phyloP scores from a whole-genome alignment of 2,329 filamentous ascomycete genomes.

The Aspergillus sergii region DNA sequence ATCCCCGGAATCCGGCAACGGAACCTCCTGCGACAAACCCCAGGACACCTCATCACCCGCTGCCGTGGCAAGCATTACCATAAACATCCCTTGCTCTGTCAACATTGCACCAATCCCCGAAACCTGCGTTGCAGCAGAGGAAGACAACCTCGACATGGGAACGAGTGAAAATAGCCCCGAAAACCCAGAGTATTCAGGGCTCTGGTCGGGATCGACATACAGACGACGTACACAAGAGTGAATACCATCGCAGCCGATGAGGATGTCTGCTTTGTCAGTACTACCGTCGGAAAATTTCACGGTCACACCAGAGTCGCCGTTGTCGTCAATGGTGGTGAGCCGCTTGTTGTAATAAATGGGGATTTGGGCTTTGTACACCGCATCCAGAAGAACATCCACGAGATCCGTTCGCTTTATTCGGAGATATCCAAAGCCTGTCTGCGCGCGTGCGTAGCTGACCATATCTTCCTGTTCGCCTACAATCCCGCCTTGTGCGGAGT shows the following conservation, averaged over 20 bases:
- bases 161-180: background rate
- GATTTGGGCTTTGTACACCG: background rate
- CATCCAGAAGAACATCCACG: background rate
- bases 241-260: background rate
- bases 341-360: background rate
- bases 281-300: background rate
- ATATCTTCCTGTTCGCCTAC: background rate
- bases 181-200: background rate
- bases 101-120: background rate
- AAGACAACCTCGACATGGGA: background rate
- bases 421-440: background rate
- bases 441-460: background rate
- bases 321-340: background rate
- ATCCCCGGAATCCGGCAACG: slow-evolving; percentile 23
- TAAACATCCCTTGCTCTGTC: slow-evolving; percentile 5
- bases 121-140: too few relatives aligned
- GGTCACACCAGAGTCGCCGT: background rate
- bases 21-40: slow-evolving; percentile 31
- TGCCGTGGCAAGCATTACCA: slow-evolving; percentile 25
- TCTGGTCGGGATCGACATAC: background rate
- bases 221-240: background rate
- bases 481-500: background rate
- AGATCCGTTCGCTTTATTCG: background rate
- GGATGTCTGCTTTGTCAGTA: background rate
- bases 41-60: slow-evolving; percentile 29